Evolutionary conservation across 306 rosid species (phyloP).

Genomic region (Pyrus bretschneideri): DNA sequence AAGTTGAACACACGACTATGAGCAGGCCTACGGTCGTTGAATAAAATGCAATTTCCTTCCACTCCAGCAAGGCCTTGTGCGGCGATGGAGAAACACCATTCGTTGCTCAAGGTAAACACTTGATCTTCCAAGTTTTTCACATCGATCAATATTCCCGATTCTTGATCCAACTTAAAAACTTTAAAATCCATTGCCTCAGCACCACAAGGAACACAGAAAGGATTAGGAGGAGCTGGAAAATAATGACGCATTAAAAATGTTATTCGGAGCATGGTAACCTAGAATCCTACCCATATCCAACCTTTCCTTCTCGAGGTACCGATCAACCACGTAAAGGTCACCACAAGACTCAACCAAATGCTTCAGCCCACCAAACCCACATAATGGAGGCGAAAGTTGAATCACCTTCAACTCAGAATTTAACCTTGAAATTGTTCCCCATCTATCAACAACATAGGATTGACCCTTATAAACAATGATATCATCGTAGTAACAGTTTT

Average conservation of each 20-base stretch:
- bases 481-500: constrained; percentile 14
- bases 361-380: constrained; percentile 8
- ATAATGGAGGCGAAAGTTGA: constrained; percentile 16
- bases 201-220: not conserved
- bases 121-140: constrained; percentile 7
- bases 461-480: constrained; percentile 20
- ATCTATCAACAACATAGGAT: constrained; percentile 18
- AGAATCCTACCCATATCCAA: not conserved
- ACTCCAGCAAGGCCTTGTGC: not conserved
- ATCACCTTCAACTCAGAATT: constrained; percentile 16
- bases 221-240: not conserved
- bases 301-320: not conserved
- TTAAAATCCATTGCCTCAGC: not conserved
- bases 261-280: not conserved
- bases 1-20: not conserved
- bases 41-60: constrained; percentile 5
- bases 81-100: not conserved
- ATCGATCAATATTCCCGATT: constrained; percentile 22
- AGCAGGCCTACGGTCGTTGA: not conserved
- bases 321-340: constrained; percentile 31
- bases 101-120: not conserved
- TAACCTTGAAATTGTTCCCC: constrained; percentile 28
- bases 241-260: not conserved
- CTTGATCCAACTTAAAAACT: constrained; percentile 33
- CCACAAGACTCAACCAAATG: constrained; percentile 30